A percentile compares a stretch with the other conserved stretches of the same genome.
These are phyloP conservation scores for Solanum hybrid DNA, from an alignment of 305 asterid species.

Conservation along the genomic window DNA sequence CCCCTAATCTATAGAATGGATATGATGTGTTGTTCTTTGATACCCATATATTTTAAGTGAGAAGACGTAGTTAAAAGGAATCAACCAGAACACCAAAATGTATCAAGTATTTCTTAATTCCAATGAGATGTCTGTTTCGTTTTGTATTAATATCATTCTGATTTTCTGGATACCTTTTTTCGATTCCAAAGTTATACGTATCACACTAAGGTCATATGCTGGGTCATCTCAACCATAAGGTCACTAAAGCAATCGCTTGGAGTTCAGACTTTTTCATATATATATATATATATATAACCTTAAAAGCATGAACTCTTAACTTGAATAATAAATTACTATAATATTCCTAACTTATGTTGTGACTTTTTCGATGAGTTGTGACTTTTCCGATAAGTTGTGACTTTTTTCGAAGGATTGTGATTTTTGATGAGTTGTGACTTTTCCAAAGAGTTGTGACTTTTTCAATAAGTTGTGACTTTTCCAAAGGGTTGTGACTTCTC, in stretches of 20 bases:
- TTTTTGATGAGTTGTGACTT: too few relatives aligned
- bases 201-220: background rate
- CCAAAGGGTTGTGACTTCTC: too few relatives aligned
- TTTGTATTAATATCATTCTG: background rate
- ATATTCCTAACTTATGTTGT: too few relatives aligned
- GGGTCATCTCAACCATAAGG: background rate
- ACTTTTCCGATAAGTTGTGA: too few relatives aligned
- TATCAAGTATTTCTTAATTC: background rate
- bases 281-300: too few relatives aligned
- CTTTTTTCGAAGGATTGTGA: too few relatives aligned
- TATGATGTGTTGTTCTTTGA: background rate
- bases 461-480: too few relatives aligned
- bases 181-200: background rate
- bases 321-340: too few relatives aligned
- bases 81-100: background rate
- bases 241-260: background rate
- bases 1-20: background rate
- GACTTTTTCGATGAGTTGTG: too few relatives aligned
- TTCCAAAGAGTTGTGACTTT: too few relatives aligned
- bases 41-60: background rate
- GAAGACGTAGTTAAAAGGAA: background rate
- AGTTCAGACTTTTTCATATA: too few relatives aligned
- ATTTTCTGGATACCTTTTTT: background rate
- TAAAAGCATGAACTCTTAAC: too few relatives aligned
- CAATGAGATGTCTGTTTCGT: background rate